A percentile compares a stretch with the other conserved stretches of the same genome.
These are phyloP conservation scores for Triglochin maritima DNA, from an alignment of 106 monocot genomes.

Conservation along the genomic window DNA sequence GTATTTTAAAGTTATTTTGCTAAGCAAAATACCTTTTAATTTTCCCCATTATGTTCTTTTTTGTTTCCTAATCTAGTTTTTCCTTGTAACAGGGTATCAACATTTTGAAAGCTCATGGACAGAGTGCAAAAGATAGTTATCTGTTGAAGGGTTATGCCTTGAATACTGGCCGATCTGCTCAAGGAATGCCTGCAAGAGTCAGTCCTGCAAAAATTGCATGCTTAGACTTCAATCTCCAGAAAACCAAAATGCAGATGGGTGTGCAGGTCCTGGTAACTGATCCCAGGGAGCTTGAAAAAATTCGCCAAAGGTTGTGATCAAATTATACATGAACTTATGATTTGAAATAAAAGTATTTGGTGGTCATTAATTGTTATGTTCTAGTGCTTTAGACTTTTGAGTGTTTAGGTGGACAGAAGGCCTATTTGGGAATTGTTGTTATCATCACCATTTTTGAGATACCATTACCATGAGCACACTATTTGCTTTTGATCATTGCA, in stretches of 20 bases:
- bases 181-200: constrained; percentile 94
- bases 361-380: too few species aligned
- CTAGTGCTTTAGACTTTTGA: too few species aligned
- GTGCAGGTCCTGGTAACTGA: constrained; percentile 88
- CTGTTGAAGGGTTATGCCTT: constrained; percentile 95
- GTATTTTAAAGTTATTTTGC: too few species aligned
- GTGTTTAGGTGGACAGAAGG: too few species aligned
- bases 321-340: neutral
- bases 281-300: constrained; percentile 97
- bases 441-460: too few species aligned
- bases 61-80: constrained; percentile 6
- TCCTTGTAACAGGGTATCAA: constrained; percentile 62
- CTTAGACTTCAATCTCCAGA: constrained; percentile 97
- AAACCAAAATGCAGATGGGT: constrained; percentile 99
- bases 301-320: constrained; percentile 66
- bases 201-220: constrained; percentile 94
- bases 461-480: too few species aligned
- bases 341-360: too few species aligned
- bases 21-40: too few species aligned
- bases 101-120: constrained; percentile 97
- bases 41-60: neutral
- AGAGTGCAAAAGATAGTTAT: constrained; percentile 90
- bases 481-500: too few species aligned
- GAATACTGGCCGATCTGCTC: constrained; percentile 94
- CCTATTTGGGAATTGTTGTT: too few species aligned